These are phyloP conservation scores for Pichia sporocuriosa DNA, from an alignment of 805 yeast genomes.

Conservation along the genomic window DNA sequence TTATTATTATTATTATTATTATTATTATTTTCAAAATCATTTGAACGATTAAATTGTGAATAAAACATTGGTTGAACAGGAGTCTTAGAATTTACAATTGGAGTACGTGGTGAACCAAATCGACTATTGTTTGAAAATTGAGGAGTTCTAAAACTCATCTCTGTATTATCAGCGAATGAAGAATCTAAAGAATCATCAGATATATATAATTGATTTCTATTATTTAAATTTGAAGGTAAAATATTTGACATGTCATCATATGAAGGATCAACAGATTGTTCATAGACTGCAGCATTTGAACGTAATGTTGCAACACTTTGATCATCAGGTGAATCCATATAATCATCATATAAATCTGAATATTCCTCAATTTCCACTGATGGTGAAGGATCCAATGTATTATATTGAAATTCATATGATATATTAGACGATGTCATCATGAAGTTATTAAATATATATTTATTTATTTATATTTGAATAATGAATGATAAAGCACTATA, in stretches of 20 bases:
- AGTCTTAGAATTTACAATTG: conserved; percentile 1
- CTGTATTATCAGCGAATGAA: conserved; percentile 1
- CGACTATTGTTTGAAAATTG: background rate
- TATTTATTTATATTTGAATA: too few species aligned
- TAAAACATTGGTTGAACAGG: background rate
- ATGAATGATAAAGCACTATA: too few species aligned
- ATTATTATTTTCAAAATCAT: background rate
- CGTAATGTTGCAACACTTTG: conserved; percentile 3
- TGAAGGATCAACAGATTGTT: conserved; percentile 8
- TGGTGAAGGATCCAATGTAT: conserved; percentile 12
- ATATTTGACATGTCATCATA: background rate
- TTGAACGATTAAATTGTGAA: background rate
- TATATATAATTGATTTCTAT: background rate
- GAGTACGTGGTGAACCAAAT: conserved; percentile 5
- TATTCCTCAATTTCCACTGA: conserved; percentile 16
- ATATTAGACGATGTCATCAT: too few species aligned
- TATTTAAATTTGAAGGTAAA: conserved; percentile 3
- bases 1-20: too few species aligned
- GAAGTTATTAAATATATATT: too few species aligned
- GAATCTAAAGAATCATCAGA: conserved; percentile 12
- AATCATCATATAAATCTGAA: conserved; percentile 27
- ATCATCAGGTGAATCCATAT: conserved; percentile 16
- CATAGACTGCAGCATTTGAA: conserved; percentile 11
- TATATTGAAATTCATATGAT: background rate
- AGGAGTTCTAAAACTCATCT: conserved; percentile 3